A percentile compares a stretch with the other conserved stretches of the same genome.
Evolutionary conservation across 2,329 filamentous ascomycete species (phyloP).

Genomic region (Pseudohalonectria lignicola): DNA sequence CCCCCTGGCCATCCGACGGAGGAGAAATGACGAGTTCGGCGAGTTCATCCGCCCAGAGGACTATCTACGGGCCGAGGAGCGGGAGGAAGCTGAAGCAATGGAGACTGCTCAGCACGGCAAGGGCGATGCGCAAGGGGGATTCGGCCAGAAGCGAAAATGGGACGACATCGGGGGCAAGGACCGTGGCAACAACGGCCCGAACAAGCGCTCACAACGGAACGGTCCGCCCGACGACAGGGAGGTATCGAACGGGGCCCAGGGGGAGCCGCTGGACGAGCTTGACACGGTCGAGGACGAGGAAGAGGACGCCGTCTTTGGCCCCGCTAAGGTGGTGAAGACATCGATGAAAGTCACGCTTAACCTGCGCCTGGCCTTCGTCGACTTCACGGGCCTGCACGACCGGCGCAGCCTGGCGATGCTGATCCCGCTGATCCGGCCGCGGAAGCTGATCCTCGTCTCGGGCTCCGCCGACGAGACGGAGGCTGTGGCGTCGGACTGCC

Average conservation of each 20-base stretch:
- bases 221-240: conserved; percentile 14
- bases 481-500: conserved; percentile 48
- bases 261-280: conserved; percentile 31
- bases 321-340: conserved; percentile 62
- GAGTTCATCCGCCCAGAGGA: conserved; percentile 91
- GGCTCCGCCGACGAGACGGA: conserved; percentile 71
- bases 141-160: conserved; percentile 94
- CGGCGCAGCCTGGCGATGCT: conserved; percentile 90
- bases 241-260: background rate
- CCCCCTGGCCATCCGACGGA: conserved; percentile 70
- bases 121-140: conserved; percentile 43
- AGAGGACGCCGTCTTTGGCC: conserved; percentile 43
- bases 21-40: conserved; percentile 81
- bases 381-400: conserved; percentile 88
- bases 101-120: conserved; percentile 42
- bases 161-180: conserved; percentile 46
- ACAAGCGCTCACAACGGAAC: conserved; percentile 50
- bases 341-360: conserved; percentile 56
- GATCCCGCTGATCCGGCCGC: conserved; percentile 84
- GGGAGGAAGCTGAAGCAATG: conserved; percentile 50
- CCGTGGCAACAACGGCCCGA: conserved; percentile 27
- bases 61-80: conserved; percentile 84
- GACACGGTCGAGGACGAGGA: conserved; percentile 47
- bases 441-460: conserved; percentile 87
- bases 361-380: conserved; percentile 73